Evolutionary conservation across 805 yeast species (phyloP), one percentile per base, ranked within the genome.

Genomic region (Saturnispora galanensis): DNA sequence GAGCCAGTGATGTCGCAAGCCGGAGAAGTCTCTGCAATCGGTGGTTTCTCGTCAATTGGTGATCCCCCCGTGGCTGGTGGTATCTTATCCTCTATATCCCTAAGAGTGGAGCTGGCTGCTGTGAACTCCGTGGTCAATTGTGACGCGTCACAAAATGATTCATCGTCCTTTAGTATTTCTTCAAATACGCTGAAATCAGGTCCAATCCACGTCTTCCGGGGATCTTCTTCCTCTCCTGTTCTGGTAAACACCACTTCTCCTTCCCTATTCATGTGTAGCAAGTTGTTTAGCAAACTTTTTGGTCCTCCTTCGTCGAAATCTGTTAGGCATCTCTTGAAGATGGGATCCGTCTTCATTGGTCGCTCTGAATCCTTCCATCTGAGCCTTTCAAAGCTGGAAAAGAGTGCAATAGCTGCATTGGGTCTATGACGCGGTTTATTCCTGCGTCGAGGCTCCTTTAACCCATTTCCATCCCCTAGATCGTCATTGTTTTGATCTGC

Each of bases 281-380:
- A 69, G 51, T 76, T 76, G 46, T 71, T 59, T 18, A 76, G 58
- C 40, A 76, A 58, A 49, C 77, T 69, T 50, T 73, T 73, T 15
- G 80, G 76, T 1, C 81, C 81, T n/a, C 80, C 81, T 60, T 76
- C 80, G 56, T 76, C 81, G 50, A 76, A 76, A 41, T 73, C 78
- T 0, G 80, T 68, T 44, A 76, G 59, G 0, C 79, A 78, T 48
- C 73, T 62, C 50, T 73, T 75, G 55, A 76, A 76, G n/a, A 76
- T 65, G 1, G 81, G 81, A 52, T 76, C 79, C 13, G 73, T 69
- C 4, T 70, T 65, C 2, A 73, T 54, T 50, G 75, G 78, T 50
- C 64, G 73, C 38, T 74, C 79, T 17, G 70, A 56, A 45, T 73
- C 71, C 50, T 70, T 73, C 42, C 69, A 54, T 39, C 59, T 55